A percentile compares a stretch with the other conserved stretches of the same genome.
Evolutionary conservation across 1,284 basidiomycete species (phyloP).

Genomic region (Pascua sp.): DNA sequence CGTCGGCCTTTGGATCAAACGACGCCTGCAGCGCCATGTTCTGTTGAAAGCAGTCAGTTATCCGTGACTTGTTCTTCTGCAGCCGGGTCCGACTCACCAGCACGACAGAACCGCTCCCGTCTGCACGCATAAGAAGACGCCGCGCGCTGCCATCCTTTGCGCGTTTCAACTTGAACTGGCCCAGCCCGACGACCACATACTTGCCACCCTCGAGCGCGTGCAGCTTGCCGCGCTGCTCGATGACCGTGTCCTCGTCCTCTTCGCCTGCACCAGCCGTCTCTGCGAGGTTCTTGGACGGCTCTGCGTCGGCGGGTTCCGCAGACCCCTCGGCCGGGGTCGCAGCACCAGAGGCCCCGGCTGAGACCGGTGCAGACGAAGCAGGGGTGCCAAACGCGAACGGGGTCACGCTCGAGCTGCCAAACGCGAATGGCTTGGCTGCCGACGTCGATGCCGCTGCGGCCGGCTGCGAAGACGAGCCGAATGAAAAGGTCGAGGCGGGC

Average conservation of each 20-base stretch:
- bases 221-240: conserved; percentile 62
- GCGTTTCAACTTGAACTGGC: conserved; percentile 41
- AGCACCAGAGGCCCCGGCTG: neutral
- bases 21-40: conserved; percentile 35
- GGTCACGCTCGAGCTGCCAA: conserved; percentile 10
- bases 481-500: conserved; percentile 7
- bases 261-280: conserved; percentile 53
- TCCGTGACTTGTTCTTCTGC: neutral
- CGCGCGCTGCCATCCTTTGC: conserved; percentile 33
- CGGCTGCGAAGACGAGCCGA: conserved; percentile 12
- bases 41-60: conserved; percentile 18
- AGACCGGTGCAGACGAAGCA: neutral
- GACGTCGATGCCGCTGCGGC: conserved; percentile 11
- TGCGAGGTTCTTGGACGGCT: conserved; percentile 35
- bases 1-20: conserved; percentile 29
- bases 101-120: conserved; percentile 39
- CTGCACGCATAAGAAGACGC: conserved; percentile 43
- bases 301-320: conserved; percentile 17
- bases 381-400: conserved; percentile 27
- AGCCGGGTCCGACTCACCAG: conserved; percentile 31
- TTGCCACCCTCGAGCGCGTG: conserved; percentile 57
- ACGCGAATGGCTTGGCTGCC: conserved; percentile 19
- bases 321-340: conserved; percentile 10
- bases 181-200: conserved; percentile 41
- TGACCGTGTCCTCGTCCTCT: conserved; percentile 70